These are phyloP conservation scores for Lactarius quietus DNA, from an alignment of 768 basidiomycete genomes.

Conservation along the genomic window DNA sequence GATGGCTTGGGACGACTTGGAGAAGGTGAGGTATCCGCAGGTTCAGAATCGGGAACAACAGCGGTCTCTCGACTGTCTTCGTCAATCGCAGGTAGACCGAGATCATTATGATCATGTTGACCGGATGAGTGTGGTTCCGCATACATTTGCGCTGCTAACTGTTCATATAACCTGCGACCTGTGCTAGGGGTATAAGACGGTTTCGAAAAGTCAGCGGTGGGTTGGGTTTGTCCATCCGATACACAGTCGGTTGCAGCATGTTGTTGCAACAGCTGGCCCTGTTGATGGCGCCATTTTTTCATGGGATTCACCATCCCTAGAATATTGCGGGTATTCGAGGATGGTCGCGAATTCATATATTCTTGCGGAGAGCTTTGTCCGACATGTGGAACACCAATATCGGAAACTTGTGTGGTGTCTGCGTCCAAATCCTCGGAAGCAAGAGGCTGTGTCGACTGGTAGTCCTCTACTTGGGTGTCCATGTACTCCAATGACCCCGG, in stretches of 20 bases:
- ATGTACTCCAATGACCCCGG: constrained; percentile 6
- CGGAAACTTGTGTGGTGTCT: constrained; percentile 7
- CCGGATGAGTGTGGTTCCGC: neutral
- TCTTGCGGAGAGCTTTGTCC: neutral
- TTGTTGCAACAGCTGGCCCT: constrained; percentile 10
- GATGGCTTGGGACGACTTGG: neutral
- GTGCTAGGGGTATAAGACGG: constrained; percentile 13
- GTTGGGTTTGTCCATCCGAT: constrained; percentile 29
- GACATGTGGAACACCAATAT: neutral
- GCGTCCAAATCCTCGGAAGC: constrained; percentile 11
- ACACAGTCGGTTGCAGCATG: constrained; percentile 3
- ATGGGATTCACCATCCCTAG: constrained; percentile 35
- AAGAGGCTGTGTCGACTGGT: constrained; percentile 23
- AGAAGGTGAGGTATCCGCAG: constrained; percentile 27
- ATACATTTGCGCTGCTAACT: constrained; percentile 2
- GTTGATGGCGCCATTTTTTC: constrained; percentile 29
- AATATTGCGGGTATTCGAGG: constrained; percentile 33
- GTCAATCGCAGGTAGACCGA: neutral
- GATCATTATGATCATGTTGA: neutral
- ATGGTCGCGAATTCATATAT: constrained; percentile 14
- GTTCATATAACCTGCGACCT: constrained; percentile 13
- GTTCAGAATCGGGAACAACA: constrained; percentile 63
- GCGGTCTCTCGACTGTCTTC: constrained; percentile 36
- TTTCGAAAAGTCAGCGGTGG: constrained; percentile 21
- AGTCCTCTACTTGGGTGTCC: constrained; percentile 11